Percentiles rank a stretch among this genome's conserved stretches.
These are phyloP conservation scores for Scorias spongiosa DNA, from an alignment of 2,329 filamentous ascomycete genomes.

Conservation along the genomic window DNA sequence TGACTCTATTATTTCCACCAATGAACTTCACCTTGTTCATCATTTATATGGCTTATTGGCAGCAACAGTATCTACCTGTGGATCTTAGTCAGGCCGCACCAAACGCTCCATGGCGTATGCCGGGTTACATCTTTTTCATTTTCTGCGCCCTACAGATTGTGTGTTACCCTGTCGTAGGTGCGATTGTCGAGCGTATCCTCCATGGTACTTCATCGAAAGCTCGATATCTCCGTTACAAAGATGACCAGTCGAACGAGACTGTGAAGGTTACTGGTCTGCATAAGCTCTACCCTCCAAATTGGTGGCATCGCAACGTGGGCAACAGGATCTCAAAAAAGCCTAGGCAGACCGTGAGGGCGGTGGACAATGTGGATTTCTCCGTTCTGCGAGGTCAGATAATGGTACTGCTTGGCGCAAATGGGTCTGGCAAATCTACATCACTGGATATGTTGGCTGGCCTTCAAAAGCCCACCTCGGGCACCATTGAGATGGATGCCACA, in stretches of 20 bases:
- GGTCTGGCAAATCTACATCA: conserved; percentile 77
- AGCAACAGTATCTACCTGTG: conserved; percentile 41
- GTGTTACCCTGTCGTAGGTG: conserved; percentile 58
- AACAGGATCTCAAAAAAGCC: conserved; percentile 29
- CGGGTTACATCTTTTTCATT: conserved; percentile 60
- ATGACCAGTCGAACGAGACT: conserved; percentile 5
- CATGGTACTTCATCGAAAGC: conserved; percentile 55
- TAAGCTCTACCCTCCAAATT: conserved; percentile 59
- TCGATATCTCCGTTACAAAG: conserved; percentile 26
- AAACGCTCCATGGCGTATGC: conserved; percentile 38
- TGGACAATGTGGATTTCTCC: conserved; percentile 53
- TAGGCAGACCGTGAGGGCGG: conserved; percentile 57
- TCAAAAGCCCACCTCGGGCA: conserved; percentile 57
- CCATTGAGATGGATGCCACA: conserved; percentile 59
- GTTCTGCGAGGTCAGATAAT: conserved; percentile 64
- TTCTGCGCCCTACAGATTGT: conserved; percentile 64
- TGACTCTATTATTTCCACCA: conserved; percentile 63
- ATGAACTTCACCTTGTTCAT: conserved; percentile 75
- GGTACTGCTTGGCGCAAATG: conserved; percentile 72
- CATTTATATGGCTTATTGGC: conserved; percentile 55
- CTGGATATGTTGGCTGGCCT: conserved; percentile 73
- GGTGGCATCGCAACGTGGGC: conserved; percentile 30
- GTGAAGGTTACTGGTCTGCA: conserved; percentile 59
- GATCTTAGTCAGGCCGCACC: conserved; percentile 47
- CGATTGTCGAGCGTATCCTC: conserved; percentile 53